Base-by-base conservation (phyloP, 495 filamentous ascomycete genomes). In the Trichocladium uniseriatum region DNA sequence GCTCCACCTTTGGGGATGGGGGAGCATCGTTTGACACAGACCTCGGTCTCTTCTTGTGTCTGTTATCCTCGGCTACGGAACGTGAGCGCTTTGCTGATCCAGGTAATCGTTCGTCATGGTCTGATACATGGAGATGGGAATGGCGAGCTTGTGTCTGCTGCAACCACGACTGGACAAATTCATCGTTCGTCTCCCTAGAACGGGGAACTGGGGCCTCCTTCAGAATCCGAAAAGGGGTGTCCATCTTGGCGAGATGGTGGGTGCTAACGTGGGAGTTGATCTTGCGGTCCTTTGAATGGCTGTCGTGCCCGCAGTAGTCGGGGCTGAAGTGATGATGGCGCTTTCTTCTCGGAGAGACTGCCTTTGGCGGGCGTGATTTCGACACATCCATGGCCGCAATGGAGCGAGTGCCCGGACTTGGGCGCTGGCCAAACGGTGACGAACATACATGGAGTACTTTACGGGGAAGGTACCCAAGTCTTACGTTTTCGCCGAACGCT, bases 151-250 rank as follows among this genome's bases (percentile, higher is more conserved):
- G 46, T 45, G 62, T 58, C 19, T 56, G 52, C 18, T 54, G 56
- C 50, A 72, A 35, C 69, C 69, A 72, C 49, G 57, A 58, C 44
- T 67, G 56, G 14, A 71, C 51, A 36, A 51, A 54, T 13, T 45
- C 47, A 27, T 39, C 48, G 14, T 51, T 51, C 18, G 40, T 20
- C 11, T 45, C 37, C 27, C 35, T 43, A 6, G 42, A 37, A 3
- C 41, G 49, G 10, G 15, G 10, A 1, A 39, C 32, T n/a, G 47
- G 47, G 4, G 20, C 39, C 16, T 24, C 5, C 9, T n/a, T 28
- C 15, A 49, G 21, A 6, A 14, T n/a, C 3, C 31, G 31, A 6
- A 21, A 20, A 2, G 31, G 21, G 6, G 0, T 20, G n/a, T 5
- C 29, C 10, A 18, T 19, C 14, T 32, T 16, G 18, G 7, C 14